Evolutionary conservation across 2,329 filamentous ascomycete genomes (phyloP), one percentile per base, ranked within the genome.

Genomic region (Alternaria dauci): DNA sequence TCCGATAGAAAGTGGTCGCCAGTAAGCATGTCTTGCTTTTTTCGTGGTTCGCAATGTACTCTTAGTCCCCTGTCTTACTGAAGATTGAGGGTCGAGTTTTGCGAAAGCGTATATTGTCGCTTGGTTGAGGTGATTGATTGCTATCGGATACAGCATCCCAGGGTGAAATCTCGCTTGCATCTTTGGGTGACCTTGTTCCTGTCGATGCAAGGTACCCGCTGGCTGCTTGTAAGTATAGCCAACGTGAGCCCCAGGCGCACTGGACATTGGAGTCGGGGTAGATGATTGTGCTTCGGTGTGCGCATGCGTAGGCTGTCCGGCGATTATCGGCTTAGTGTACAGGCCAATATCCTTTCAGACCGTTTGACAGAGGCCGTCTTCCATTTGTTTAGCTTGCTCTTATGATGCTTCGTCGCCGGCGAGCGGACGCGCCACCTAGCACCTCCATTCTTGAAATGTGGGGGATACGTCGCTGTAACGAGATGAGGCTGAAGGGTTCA

Each of bases 401-500:
- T 61, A 55, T 72, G 72, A 20, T 73, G 67, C 7, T 69, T 71
- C 75, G 76, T 78, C 25, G 71, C 75, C 52, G 76, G 73, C 5
- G 74, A 76, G 8, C 75, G 75, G 44, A 78, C 68, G 48, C 66
- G 73, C 34, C 69, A 65, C 55, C 71, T 75, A 5, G 65, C 62
- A 5, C 62, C 55, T 34, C 68, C 66, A 43, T 72, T 64, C 26
- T 70, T 76, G 61, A 78, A 78, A 12, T 76, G 67, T 5, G 72
- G 68, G 2, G 66, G 75, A 46, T 75, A 63, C 34, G 73, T 77
- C 26, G 71, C 74, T 2, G 71, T 73, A 11, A 77, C 52, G 28
- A 77, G 76, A 34, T 73, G 73, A n/a, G 73, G 52, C 62, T 73
- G 67, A 71, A 71, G 18, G 66, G 68, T 8, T 69, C 72, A 60